Evolutionary conservation across 2,329 filamentous ascomycete species (phyloP).

Genomic region (Juglanconis juglandina): DNA sequence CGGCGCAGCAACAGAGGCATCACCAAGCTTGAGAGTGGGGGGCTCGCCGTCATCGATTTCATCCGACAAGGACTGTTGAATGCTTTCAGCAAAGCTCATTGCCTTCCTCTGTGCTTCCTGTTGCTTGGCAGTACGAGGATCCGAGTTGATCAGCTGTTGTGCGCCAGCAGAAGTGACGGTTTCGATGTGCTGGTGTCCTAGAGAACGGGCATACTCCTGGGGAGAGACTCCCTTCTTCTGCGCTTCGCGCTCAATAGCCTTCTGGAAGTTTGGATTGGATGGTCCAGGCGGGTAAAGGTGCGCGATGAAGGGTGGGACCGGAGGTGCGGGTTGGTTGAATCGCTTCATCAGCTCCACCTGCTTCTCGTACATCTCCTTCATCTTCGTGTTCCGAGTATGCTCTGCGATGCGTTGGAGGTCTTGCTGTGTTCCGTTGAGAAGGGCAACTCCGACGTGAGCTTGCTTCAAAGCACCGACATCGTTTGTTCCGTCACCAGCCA

Average conservation of each 20-base stretch:
- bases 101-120: slow-evolving; percentile 69
- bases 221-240: slow-evolving; percentile 69
- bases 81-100: slow-evolving; percentile 76
- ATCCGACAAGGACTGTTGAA: slow-evolving; percentile 86
- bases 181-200: slow-evolving; percentile 53
- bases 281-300: slow-evolving; percentile 91
- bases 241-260: slow-evolving; percentile 84
- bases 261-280: slow-evolving; percentile 88
- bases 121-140: slow-evolving; percentile 55
- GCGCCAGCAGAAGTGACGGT: slow-evolving; percentile 66
- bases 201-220: slow-evolving; percentile 53
- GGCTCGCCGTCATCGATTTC: slow-evolving; percentile 88
- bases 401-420: slow-evolving; percentile 90
- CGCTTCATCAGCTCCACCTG: slow-evolving; percentile 86
- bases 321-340: slow-evolving; percentile 92
- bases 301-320: slow-evolving; percentile 86
- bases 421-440: slow-evolving; percentile 90
- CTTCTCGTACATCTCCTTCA: slow-evolving; percentile 99
- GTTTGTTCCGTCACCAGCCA: slow-evolving; percentile 98
- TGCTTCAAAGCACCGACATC: slow-evolving; percentile 97
- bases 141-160: slow-evolving; percentile 53
- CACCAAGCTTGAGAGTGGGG: slow-evolving; percentile 92
- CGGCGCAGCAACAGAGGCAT: slow-evolving; percentile 93
- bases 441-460: slow-evolving; percentile 92
- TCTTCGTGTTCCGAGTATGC: slow-evolving; percentile 88